Percentiles rank a stretch among this genome's conserved stretches.
phyloP scores from a whole-genome alignment of 2,329 filamentous ascomycete genomes.

The Penicillium janthinellum region DNA sequence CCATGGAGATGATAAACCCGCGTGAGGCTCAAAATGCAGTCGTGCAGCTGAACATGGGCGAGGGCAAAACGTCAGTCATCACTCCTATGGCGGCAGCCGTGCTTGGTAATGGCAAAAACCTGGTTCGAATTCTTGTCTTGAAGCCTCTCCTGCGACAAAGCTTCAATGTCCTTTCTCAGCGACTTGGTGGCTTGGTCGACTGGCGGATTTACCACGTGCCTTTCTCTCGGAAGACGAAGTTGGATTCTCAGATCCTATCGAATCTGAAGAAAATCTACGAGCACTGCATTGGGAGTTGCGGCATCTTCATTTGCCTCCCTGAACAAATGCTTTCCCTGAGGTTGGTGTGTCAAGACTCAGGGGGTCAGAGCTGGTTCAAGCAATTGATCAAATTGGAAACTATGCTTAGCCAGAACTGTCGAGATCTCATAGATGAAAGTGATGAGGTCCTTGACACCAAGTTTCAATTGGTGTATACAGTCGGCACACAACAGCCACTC shows the following conservation, averaged over 20 bases:
- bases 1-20: not conserved
- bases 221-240: not conserved
- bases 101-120: not conserved
- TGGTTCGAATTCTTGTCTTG: not conserved
- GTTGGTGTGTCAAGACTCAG: not conserved
- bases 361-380: too few species aligned
- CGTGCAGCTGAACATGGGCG: not conserved
- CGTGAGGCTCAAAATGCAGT: not conserved
- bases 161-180: not conserved
- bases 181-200: not conserved
- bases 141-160: not conserved
- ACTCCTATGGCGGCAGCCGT: not conserved
- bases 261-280: not conserved
- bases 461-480: conserved; percentile 65
- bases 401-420: conserved; percentile 27
- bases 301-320: not conserved
- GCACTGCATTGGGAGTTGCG: not conserved
- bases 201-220: not conserved
- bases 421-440: conserved; percentile 65
- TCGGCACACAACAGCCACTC: conserved; percentile 54
- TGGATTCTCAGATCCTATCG: not conserved
- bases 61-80: not conserved
- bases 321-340: not conserved
- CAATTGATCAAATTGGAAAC: not conserved
- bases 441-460: conserved; percentile 63